Evolutionary conservation across 306 rosid genomes (phyloP), one percentile per base, ranked within the genome.

Genomic region (Vigna angularis): DNA sequence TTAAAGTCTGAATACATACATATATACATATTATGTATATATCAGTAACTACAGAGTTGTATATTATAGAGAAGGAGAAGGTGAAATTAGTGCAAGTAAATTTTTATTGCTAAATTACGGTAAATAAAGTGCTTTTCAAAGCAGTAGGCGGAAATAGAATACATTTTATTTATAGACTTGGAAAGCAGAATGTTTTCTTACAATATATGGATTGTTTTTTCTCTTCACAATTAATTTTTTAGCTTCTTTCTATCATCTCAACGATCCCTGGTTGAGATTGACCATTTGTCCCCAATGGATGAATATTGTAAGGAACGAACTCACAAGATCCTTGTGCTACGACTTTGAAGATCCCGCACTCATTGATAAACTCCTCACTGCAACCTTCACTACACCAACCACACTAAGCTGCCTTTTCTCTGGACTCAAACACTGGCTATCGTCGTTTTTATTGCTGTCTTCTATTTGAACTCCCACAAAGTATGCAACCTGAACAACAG

Each of bases 391-490:
- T 13, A 87, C 90, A n/a, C 98, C 98, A 57, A 95, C 93, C 7
- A 91, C 86, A 28, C 98, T 87, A 28, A 84, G 96, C 73, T 91
- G 98, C 77, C 89, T 90, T 94, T 8, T 91, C 80, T 86, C 93
- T 32, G 93, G 94, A 84, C 88, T 82, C 73, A 88, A 71, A 57
- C 91, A 87, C 44, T 52, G 91, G 32, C 72, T 83, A 12, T 80
- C 90, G 56, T 85, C 83, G 67, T 65, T 86, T 64, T 81, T 77
- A 67, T 84, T 34, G 45, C 71, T 89, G 45, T 86, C 98, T 79
- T 95, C 98, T 76, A 88, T 85, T 84, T 93, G 97, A 73, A 95
- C 93, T 32, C 90, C 97, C 81, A 90, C 97, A 59, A 88, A 88
- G 83, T 93, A 93, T 40, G 98, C 99, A 73, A 93, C 85, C 99